Base-by-base conservation (phyloP, 257 asterid genomes). In the Ehretia macrophylla region DNA sequence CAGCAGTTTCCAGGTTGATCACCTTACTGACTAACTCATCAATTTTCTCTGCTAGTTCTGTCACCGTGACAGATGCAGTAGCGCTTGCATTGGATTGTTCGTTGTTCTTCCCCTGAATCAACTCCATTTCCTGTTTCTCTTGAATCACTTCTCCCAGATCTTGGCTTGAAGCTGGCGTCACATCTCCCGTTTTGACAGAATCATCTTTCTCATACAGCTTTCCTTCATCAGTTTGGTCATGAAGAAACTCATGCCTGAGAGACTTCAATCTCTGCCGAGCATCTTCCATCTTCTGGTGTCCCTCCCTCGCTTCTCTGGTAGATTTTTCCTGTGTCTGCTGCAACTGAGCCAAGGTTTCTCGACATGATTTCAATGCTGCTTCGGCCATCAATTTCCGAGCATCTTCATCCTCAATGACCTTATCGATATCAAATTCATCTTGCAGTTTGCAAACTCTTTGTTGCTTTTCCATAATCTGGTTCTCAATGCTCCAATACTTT, bases 331-430 rank as follows among this genome's bases (percentile, higher is more conserved):
- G 97, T 63, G 85, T 80, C 64, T 83, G 89, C 62, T 86, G 83
- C 80, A 92, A 71, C 19, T 64, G 63, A 46, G 80, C 21, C 62
- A 92, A 59, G 3, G 91, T 80, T n/a, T 88, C 91, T 63, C 83
- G 87, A 50, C 97, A 88, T 0, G 96, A 84, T 61, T 75, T 84
- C 5, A 92, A 67, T 0, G 97, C 96, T 0, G 96, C 77, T 79
- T 83, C 95, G 6, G 99, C 90, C 96, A 92, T 88, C 56, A 92
- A 54, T 0, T 77, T 77, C 1, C 96, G 78, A 1, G 99, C 97
- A 60, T 86, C 97, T 8, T 74, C 62, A 46, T 86, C 97, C 51
- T 88, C 96, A 11, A 88, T 85, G 13, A 77, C 86, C 0, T 42
- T 67, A 14, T 71, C 82, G 1, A 77, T 78, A 0, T 81, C 80